Base-by-base conservation (phyloP, 441 rosid genomes). In the Adansonia rubrostipa region DNA sequence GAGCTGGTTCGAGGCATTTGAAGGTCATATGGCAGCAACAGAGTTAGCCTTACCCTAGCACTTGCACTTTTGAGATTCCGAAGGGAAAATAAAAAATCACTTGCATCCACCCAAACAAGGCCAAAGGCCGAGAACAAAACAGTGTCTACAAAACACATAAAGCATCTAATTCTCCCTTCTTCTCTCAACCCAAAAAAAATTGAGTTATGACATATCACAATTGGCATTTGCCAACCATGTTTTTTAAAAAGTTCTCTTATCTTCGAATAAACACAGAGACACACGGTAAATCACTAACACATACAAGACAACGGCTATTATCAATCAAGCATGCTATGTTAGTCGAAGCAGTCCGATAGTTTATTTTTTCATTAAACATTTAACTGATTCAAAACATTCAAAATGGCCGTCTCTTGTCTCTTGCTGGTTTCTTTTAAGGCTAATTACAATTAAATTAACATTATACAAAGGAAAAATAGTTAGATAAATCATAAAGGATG, bases 401-500 rank as follows among this genome's bases (percentile, higher is more conserved):
- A 0, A 63, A 63, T 13, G 42, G 19, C 6, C 45, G 10, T 36
- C 40, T n/a, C n/a, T n/a, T n/a, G 11, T 15, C 69, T 36, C 47
- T 10, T 14, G 14, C 45, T 36, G 69, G 4, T 36, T 36, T 36
- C 5, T 6, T 36, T 33, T 1, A 2, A 5, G 22, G 42, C 54
- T 65, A 76, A 36, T 53, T 47, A 66, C 45, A 66, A 68, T 5
- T 65, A 64, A 64, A n/a, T 33, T 74, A n/a, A 74, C 22, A 60
- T 33, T 10, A 9, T 19, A 33, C 17, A 14, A 14, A 63, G 14
- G 9, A 22, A 63, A 14, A 42, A 51, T 36, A 56, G 33, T 57
- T 79, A 68, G 80, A 53, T 75, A 76, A 75, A 57, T 73, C 48
- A 33, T 17, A 15, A 57, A 73, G 61, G 75, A 15, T 8, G 20